Base-by-base conservation (phyloP, 2,329 filamentous ascomycete species). In the Pezicula radicicola region DNA sequence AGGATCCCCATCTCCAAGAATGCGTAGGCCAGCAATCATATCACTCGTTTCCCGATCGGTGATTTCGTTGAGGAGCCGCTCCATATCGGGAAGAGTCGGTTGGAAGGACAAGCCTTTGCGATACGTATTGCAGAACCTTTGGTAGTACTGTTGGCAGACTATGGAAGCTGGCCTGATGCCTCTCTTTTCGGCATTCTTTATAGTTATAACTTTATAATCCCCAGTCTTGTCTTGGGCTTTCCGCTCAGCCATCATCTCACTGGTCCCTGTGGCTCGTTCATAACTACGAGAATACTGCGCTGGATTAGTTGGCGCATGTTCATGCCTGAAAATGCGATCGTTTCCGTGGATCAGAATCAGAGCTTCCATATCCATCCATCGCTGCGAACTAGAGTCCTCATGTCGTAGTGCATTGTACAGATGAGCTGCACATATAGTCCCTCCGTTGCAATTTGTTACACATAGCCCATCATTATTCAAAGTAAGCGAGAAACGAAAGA, bases 281-380 rank as follows among this genome's bases (percentile, higher is more conserved):
- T 57, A 57, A 41, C 37, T 36, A 7, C 33, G 16, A 18, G 42
- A 13, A 25, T 52, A 52, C 15, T 42, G 35, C 5, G 12, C 19
- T 9, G 51, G 51, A 9, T 46, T 37, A 13, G 28, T 25, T 6
- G 48, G 51, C 4, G 53, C 39, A n/a, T 47, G 16, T 16, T 43
- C 51, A 4, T 28, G 21, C 35, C 46, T 45, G 40, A 52, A 52
- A n/a, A 58, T 49, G 12, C 35, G 35, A 16, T 52, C 36, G 10
- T 40, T 33, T 15, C 40, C 39, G 21, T 60, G 53, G n/a, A 58
- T 58, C 15, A 54, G 13, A 25, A 58, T 49, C 4, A 58, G 27
- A n/a, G 50, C 49, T 27, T 60, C 54, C 44, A 60, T 55, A 36
- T 60, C 56, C 15, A 30, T 16, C 58, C 54, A 60, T 13, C 47